Evolutionary conservation across 2,329 filamentous ascomycete species (phyloP).

Genomic region (Ophiocordyceps camponoti-rufipedis): DNA sequence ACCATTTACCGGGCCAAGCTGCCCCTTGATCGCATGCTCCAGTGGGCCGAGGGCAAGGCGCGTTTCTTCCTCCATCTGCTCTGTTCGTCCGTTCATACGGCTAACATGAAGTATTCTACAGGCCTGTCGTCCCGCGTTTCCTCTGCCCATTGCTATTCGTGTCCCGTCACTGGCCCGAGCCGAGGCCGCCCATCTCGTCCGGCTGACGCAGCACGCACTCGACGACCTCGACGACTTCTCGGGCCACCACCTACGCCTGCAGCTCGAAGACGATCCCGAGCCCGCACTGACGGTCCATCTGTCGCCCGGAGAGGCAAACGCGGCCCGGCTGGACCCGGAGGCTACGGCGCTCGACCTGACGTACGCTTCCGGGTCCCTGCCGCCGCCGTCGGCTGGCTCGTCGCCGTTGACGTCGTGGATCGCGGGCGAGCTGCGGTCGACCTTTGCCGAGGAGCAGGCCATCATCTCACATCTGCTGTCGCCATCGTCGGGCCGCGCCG

Average conservation of each 20-base stretch:
- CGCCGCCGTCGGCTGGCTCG: constrained; percentile 48
- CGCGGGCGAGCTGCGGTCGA: constrained; percentile 54
- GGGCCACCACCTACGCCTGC: constrained; percentile 54
- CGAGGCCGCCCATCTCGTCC: constrained; percentile 57
- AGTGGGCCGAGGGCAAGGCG: constrained; percentile 1
- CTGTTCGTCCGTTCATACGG: not conserved
- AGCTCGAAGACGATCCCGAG: constrained; percentile 23
- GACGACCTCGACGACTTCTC: constrained; percentile 79
- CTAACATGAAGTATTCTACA: constrained; percentile 15
- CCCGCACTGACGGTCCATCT: constrained; percentile 56
- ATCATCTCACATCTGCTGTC: constrained; percentile 62
- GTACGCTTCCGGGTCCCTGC: constrained; percentile 52
- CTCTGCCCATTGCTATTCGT: constrained; percentile 63
- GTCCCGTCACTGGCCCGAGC: constrained; percentile 44
- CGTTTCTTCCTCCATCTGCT: not conserved
- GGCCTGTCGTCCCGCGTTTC: constrained; percentile 79
- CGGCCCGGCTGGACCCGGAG: constrained; percentile 49
- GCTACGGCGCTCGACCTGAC: constrained; percentile 57
- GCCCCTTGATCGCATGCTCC: constrained; percentile 60
- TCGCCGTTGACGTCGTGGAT: constrained; percentile 61
- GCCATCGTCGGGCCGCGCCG: constrained; percentile 50
- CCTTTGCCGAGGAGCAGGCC: constrained; percentile 78
- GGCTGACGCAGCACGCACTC: constrained; percentile 67
- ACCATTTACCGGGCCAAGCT: constrained; percentile 76
- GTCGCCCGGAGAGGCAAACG: constrained; percentile 40